These are phyloP conservation scores for Digitaria exilis DNA, from an alignment of 202 grass and related monocot genomes.

Conservation along the genomic window DNA sequence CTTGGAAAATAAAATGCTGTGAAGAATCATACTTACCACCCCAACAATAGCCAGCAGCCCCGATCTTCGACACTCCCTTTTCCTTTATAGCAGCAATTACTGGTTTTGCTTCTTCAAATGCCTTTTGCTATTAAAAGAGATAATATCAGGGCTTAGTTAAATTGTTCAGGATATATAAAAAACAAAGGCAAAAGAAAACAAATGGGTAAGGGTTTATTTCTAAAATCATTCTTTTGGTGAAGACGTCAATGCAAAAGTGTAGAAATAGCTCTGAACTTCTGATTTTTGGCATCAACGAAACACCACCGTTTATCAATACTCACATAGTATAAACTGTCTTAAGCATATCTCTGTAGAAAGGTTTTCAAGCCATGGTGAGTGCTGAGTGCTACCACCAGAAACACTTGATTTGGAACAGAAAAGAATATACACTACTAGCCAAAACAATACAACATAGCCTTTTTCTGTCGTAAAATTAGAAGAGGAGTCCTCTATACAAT, in stretches of 20 bases:
- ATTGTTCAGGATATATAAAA: background rate
- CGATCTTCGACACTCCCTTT: slow-evolving; percentile 58
- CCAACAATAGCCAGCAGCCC: slow-evolving; percentile 87
- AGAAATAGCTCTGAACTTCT: background rate
- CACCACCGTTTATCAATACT: background rate
- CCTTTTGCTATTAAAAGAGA: slow-evolving; percentile 37
- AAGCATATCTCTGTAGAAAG: background rate
- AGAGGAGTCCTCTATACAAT: background rate
- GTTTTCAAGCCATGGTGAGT: background rate
- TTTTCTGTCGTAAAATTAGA: background rate
- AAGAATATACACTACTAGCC: background rate
- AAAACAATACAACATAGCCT: background rate
- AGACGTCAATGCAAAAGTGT: background rate
- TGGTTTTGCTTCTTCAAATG: slow-evolving; percentile 67
- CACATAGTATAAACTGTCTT: background rate
- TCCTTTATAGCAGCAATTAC: slow-evolving; percentile 62
- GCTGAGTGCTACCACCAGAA: background rate
- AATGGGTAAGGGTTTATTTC: background rate
- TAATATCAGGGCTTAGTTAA: background rate
- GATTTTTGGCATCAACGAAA: background rate
- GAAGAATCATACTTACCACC: slow-evolving; percentile 53
- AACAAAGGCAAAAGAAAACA: background rate
- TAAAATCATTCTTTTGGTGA: background rate
- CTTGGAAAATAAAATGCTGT: background rate
- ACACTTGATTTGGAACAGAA: background rate